A percentile compares a stretch with the other conserved stretches of the same genome.
These are phyloP conservation scores for Eragrostis curvula DNA, from an alignment of 176 grass and related monocot genomes.

Conservation along the genomic window DNA sequence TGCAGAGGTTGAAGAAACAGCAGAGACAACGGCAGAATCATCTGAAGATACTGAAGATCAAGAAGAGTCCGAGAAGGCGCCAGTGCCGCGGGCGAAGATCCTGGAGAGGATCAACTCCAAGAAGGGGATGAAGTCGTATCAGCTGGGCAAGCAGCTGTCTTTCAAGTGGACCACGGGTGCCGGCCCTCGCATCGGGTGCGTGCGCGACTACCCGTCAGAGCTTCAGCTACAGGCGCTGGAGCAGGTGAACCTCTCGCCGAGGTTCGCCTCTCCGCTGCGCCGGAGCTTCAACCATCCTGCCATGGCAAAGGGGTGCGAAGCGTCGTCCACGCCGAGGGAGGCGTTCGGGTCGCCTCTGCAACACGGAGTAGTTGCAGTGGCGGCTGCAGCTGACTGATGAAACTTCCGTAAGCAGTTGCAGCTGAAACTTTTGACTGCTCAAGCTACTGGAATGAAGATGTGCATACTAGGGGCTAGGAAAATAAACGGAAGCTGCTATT, in stretches of 20 bases:
- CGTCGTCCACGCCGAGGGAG: conserved; percentile 42
- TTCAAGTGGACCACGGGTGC: conserved; percentile 77
- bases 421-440: neutral
- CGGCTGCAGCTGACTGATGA: conserved; percentile 20
- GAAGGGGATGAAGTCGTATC: conserved; percentile 79
- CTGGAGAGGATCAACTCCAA: conserved; percentile 84
- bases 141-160: conserved; percentile 81
- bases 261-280: conserved; percentile 51
- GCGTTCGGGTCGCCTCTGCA: conserved; percentile 45
- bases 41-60: conserved; percentile 25
- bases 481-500: conserved; percentile 13
- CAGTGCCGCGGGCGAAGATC: conserved; percentile 62
- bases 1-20: neutral
- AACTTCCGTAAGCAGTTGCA: neutral
- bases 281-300: conserved; percentile 38
- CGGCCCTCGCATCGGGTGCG: conserved; percentile 80
- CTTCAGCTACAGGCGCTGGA: conserved; percentile 78
- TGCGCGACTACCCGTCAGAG: conserved; percentile 88
- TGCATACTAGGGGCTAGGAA: conserved; percentile 3
- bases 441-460: conserved; percentile 2
- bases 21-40: neutral
- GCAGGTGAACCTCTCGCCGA: conserved; percentile 77
- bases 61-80: conserved; percentile 38
- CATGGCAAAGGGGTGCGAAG: neutral
- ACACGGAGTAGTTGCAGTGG: neutral